Conservation (phyloP, 2,329 filamentous ascomycete genomes). For the Endothia cerciana region DNA sequence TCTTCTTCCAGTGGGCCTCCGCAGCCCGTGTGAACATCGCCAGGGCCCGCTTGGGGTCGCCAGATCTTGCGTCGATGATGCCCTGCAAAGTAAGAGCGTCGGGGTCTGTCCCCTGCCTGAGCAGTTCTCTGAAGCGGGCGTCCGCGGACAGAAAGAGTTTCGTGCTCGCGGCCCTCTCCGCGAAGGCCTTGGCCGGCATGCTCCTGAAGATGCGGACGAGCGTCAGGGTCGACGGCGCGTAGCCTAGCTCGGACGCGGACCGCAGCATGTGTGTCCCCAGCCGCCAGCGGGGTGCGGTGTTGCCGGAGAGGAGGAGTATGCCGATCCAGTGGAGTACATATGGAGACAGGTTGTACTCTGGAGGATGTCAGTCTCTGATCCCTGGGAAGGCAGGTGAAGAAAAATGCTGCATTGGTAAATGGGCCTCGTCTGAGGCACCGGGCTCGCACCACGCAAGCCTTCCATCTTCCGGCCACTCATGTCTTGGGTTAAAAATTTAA, state of each 20-base stretch:
- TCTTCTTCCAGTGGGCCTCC: conserved; percentile 13
- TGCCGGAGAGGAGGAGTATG: conserved; percentile 32
- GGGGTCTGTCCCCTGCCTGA: conserved; percentile 32
- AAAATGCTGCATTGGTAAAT: too few relatives aligned
- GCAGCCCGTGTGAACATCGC: conserved; percentile 29
- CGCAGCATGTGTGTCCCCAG: conserved; percentile 42
- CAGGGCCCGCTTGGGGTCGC: conserved; percentile 36
- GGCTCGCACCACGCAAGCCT: too few relatives aligned
- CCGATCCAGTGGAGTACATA: conserved; percentile 41
- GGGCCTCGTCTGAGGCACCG: not conserved
- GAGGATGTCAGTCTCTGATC: not conserved
- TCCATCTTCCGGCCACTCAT: not conserved
- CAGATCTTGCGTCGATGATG: conserved; percentile 32
- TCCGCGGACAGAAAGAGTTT: conserved; percentile 32
- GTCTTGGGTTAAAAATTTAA: too few relatives aligned
- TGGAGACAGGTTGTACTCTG: conserved; percentile 34
- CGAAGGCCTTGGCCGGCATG: conserved; percentile 21
- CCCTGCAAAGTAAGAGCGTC: conserved; percentile 45
- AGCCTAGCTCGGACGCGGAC: conserved; percentile 38
- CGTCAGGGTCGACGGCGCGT: conserved; percentile 43
- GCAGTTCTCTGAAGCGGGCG: conserved; percentile 33
- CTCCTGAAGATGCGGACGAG: conserved; percentile 34
- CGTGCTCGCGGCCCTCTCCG: conserved; percentile 31
- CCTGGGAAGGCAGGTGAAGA: not conserved
- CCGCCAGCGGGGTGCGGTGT: conserved; percentile 20